Percentiles rank a stretch among this genome's conserved stretches.
Evolutionary conservation across 805 yeast species (phyloP).

Genomic region (Maudiozyma pseudohumilis): DNA sequence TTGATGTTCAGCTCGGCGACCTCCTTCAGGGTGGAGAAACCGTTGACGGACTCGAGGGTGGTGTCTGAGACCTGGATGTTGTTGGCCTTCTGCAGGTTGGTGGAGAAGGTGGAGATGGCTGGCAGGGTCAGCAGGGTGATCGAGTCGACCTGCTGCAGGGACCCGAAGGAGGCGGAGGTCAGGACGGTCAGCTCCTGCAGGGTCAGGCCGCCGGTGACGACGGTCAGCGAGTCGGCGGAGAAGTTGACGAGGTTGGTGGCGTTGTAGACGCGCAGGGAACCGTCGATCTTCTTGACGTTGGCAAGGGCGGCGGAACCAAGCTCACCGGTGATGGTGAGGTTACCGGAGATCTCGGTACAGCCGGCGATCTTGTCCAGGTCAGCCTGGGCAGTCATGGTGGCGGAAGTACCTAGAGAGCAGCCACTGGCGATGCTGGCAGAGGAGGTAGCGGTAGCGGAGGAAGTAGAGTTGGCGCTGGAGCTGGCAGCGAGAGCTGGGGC

Average conservation of each 20-base stretch:
- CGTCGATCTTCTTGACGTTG: conserved; percentile 68
- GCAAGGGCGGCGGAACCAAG: conserved; percentile 57
- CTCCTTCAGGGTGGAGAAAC: conserved; percentile 39
- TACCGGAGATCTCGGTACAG: conserved; percentile 77
- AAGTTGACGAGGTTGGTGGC: conserved; percentile 54
- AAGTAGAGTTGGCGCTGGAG: conserved; percentile 9
- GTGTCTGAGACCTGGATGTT: conserved; percentile 66
- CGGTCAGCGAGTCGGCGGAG: conserved; percentile 69
- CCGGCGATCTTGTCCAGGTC: conserved; percentile 64
- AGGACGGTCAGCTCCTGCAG: conserved; percentile 58
- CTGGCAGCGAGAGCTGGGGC: conserved; percentile 35
- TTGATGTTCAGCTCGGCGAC: conserved; percentile 64
- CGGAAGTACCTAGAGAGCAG: conserved; percentile 51
- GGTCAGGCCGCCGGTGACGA: conserved; percentile 61
- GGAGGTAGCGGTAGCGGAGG: conserved; percentile 27
- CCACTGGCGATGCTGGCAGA: conserved; percentile 37
- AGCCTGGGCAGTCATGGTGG: conserved; percentile 69
- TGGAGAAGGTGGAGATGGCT: conserved; percentile 61
- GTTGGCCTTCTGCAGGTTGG: conserved; percentile 65
- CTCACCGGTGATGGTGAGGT: conserved; percentile 57
- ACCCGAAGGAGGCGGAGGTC: conserved; percentile 60
- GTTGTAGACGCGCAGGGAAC: conserved; percentile 58
- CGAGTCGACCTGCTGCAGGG: conserved; percentile 71
- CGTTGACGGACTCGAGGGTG: conserved; percentile 54
- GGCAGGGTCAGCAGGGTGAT: conserved; percentile 79